Evolutionary conservation across 768 basidiomycete species (phyloP), one percentile per base, ranked within the genome.

Genomic region (Asterophora parasitica): DNA sequence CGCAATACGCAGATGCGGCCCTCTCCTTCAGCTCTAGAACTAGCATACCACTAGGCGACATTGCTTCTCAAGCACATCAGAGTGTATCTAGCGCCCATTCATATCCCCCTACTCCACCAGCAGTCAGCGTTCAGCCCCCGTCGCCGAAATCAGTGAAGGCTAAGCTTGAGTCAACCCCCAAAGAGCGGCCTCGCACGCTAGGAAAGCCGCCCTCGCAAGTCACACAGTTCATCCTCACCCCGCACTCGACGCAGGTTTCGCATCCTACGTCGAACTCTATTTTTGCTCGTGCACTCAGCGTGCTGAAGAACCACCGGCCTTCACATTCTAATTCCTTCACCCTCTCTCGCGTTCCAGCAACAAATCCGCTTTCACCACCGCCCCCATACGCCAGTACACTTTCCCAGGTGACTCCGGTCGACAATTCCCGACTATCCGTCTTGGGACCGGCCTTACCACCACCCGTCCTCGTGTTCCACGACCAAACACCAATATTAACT

Each of bases 401-500:
- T 27, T 47, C 44, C 30, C 36, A 4, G 4, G 46, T 13, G 26
- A 44, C 61, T 15, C 54, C 63, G 17, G 52, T 46, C 42, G 59
- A 59, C 19, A 51, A 49, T 12, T 44, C 53, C 11, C 43, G 38
- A 12, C 48, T 47, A 1, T 56, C 64, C 9, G 42, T 47, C 6
- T 44, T 54, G 4, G 28, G 52, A 33, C 54, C 47, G 46, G 44
- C 33, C 11, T 3, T 23, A 23, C 57, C 19, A 45, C 66, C 42
- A 9, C 76, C 82, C 3, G 64, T 90, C 11, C 67, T 88, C 11
- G 74, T 74, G 0, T 90, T 87, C 63, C 78, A 82, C 46, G 88
- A 91, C 59, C 79, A 68, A 30, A 90, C 88, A 2, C 83, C 88
- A 0, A 63, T 85, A 4, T 69, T 82, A 48, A 79, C 78, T 1